Conservation (phyloP, 306 rosid species). For the Hylodesmum podocarpum region DNA sequence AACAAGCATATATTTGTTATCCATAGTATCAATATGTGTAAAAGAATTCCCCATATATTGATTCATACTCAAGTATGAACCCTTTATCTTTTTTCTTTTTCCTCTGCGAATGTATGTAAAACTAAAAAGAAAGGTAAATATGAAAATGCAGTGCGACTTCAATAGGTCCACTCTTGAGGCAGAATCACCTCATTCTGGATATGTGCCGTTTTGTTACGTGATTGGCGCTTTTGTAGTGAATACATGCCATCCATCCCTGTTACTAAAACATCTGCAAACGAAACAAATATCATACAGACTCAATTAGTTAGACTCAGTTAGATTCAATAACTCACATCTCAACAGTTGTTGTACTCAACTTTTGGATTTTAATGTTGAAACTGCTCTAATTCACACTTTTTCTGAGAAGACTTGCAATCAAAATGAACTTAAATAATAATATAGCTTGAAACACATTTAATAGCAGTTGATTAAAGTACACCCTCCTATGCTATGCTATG, state of each 20-base stretch:
- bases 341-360: neutral
- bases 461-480: neutral
- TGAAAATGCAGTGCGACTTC: neutral
- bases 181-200: constrained; percentile 48
- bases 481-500: no score
- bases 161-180: constrained; percentile 94
- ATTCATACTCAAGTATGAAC: neutral
- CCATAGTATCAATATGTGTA: neutral
- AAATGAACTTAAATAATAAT: neutral
- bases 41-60: constrained; percentile 6
- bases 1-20: neutral
- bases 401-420: neutral
- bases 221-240: constrained; percentile 42
- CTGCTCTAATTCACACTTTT: neutral
- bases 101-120: neutral
- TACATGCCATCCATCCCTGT: constrained; percentile 39
- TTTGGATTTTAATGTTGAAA: neutral
- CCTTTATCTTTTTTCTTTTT: neutral
- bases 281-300: neutral
- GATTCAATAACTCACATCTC: constrained; percentile 8
- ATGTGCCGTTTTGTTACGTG: constrained; percentile 34
- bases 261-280: constrained; percentile 40
- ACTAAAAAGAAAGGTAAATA: neutral
- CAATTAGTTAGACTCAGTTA: neutral
- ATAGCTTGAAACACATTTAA: neutral